phyloP scores from a whole-genome alignment of 78 protist genomes.

The Polysphondylium violaceum region DNA sequence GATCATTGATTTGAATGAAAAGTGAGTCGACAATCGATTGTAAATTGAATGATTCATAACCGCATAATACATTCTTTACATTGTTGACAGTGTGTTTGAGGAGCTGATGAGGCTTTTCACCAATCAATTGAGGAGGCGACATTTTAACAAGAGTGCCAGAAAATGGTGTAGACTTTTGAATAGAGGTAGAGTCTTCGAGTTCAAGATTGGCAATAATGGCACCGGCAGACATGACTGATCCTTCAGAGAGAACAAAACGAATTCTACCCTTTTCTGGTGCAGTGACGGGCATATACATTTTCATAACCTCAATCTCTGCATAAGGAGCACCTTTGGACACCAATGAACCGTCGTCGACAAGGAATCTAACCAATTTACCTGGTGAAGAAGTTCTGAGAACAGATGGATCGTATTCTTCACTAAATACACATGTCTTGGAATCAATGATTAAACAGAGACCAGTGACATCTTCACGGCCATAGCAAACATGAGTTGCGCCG shows the following conservation, averaged over 20 bases:
- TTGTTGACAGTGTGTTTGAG: slow-evolving; percentile 16
- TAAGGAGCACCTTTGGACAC: slow-evolving; percentile 87
- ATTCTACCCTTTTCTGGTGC: slow-evolving; percentile 88
- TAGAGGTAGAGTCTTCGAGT: slow-evolving; percentile 60
- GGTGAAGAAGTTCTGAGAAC: slow-evolving; percentile 88
- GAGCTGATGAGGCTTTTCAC: slow-evolving; percentile 80
- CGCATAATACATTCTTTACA: slow-evolving; percentile 51
- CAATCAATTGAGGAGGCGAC: slow-evolving; percentile 57
- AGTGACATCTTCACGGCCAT: slow-evolving; percentile 74
- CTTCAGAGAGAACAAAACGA: slow-evolving; percentile 67
- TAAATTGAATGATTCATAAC: slow-evolving; percentile 38
- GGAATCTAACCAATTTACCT: slow-evolving; percentile 94
- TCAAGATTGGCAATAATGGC: slow-evolving; percentile 92
- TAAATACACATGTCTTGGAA: slow-evolving; percentile 86
- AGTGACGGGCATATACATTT: slow-evolving; percentile 95
- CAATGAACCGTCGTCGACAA: slow-evolving; percentile 90
- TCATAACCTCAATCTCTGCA: slow-evolving; percentile 98
- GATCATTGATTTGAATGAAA: slow-evolving; percentile 56
- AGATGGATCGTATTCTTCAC: slow-evolving; percentile 95
- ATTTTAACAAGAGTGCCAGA: slow-evolving; percentile 22
- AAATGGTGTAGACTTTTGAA: slow-evolving; percentile 43
- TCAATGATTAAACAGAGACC: slow-evolving; percentile 89
- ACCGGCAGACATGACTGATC: slow-evolving; percentile 92
- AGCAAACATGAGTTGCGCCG: slow-evolving; percentile 81
- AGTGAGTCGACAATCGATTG: slow-evolving; percentile 10